These are phyloP conservation scores for Pseudevernia furfuracea DNA, from an alignment of 495 filamentous ascomycete species.

Conservation along the genomic window DNA sequence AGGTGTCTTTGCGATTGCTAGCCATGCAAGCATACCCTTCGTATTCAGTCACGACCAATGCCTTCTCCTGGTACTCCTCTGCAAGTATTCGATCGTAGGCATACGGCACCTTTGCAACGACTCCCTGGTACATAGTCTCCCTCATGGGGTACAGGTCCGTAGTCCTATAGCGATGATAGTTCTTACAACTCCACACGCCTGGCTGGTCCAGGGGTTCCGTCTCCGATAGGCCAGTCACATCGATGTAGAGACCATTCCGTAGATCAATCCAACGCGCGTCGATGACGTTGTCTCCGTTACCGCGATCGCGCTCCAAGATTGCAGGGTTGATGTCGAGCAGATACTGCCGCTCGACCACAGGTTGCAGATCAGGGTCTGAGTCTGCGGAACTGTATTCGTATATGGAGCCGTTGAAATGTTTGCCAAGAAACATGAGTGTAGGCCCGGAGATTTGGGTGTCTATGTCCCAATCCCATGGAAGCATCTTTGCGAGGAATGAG, in stretches of 20 bases:
- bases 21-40: conserved; percentile 41
- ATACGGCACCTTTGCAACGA: conserved; percentile 53
- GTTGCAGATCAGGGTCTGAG: conserved; percentile 18
- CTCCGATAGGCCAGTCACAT: conserved; percentile 75
- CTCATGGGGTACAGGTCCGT: conserved; percentile 48
- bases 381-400: conserved; percentile 47
- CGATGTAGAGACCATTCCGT: conserved; percentile 71
- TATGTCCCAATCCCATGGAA: conserved; percentile 87
- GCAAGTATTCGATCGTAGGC: conserved; percentile 51
- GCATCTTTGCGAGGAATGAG: conserved; percentile 38
- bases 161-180: conserved; percentile 61
- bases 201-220: conserved; percentile 50
- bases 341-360: conserved; percentile 45
- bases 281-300: conserved; percentile 69
- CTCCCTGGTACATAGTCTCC: conserved; percentile 53
- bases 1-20: not conserved
- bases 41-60: conserved; percentile 44
- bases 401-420: conserved; percentile 56
- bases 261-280: conserved; percentile 81
- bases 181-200: conserved; percentile 75
- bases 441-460: conserved; percentile 66
- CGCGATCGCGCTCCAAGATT: conserved; percentile 48
- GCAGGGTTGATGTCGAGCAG: conserved; percentile 75
- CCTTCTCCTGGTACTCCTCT: conserved; percentile 50
- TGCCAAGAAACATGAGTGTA: conserved; percentile 55